Evolutionary conservation across 1,284 basidiomycete species (phyloP).

Genomic region (Ceratobasidium sp.): DNA sequence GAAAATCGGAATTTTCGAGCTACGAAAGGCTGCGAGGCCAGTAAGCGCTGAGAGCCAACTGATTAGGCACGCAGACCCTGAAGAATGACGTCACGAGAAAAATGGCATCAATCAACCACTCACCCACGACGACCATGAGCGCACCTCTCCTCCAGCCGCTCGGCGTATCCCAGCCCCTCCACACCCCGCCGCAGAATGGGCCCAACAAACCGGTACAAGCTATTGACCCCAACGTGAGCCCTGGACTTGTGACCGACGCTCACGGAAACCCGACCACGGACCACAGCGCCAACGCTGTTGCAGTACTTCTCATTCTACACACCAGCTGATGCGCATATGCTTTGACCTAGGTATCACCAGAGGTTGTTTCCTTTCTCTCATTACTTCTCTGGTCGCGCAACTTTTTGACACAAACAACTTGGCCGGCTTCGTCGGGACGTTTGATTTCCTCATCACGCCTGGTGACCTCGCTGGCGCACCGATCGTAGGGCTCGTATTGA

Average conservation of each 20-base stretch:
- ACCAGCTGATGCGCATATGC: not conserved
- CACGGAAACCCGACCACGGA: slow-evolving; percentile 26
- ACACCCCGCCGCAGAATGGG: slow-evolving; percentile 41
- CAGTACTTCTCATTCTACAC: not conserved
- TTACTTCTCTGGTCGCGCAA: slow-evolving; percentile 50
- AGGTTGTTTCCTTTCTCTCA: slow-evolving; percentile 46
- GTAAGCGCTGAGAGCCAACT: too few relatives aligned
- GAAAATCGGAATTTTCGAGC: too few relatives aligned
- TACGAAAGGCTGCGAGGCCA: too few relatives aligned
- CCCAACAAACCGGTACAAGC: slow-evolving; percentile 39
- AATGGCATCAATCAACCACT: slow-evolving; percentile 12
- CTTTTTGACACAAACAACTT: slow-evolving; percentile 51
- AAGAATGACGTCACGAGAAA: slow-evolving; percentile 20
- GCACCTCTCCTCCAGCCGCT: slow-evolving; percentile 11
- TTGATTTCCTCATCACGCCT: slow-evolving; percentile 49
- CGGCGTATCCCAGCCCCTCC: not conserved
- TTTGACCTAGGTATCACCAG: slow-evolving; percentile 7
- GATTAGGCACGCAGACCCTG: slow-evolving; percentile 1
- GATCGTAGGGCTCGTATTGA: slow-evolving; percentile 50
- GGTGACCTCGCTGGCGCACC: slow-evolving; percentile 50
- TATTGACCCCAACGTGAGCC: slow-evolving; percentile 21
- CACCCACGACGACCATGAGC: slow-evolving; percentile 1
- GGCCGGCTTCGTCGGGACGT: slow-evolving; percentile 51
- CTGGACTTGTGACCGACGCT: slow-evolving; percentile 28
- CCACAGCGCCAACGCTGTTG: slow-evolving; percentile 21